Percentiles rank a stretch among this genome's conserved stretches.
Conservation (phyloP, 2,329 filamentous ascomycete species). For the Karstenula rhodostoma region DNA sequence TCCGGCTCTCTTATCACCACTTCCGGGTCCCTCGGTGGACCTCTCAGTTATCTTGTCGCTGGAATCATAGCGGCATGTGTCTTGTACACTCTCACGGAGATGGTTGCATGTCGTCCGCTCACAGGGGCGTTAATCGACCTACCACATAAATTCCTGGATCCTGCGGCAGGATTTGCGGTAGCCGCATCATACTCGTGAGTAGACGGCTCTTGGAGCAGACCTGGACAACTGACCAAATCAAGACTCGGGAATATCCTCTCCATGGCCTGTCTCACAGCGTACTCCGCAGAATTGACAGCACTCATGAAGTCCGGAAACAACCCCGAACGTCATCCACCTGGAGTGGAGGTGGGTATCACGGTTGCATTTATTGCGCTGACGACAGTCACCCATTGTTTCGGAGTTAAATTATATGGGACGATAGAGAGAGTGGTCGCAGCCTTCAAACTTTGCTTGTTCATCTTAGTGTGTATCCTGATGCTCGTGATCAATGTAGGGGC, state of each 20-base stretch:
- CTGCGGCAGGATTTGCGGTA: conserved; percentile 33
- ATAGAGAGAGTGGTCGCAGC: conserved; percentile 43
- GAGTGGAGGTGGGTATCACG: conserved; percentile 30
- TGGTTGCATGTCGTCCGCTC: conserved; percentile 32
- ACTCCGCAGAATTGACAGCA: conserved; percentile 31
- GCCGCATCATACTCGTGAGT: conserved; percentile 29
- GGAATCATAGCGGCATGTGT: conserved; percentile 30
- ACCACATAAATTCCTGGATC: conserved; percentile 33
- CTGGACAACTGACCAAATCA: neutral
- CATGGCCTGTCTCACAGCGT: conserved; percentile 35
- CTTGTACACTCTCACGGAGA: conserved; percentile 33
- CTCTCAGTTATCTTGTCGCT: conserved; percentile 32
- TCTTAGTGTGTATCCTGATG: conserved; percentile 36
- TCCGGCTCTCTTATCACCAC: conserved; percentile 29
- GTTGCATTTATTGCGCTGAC: conserved; percentile 31
- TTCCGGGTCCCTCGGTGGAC: conserved; percentile 30
- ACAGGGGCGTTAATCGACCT: conserved; percentile 34
- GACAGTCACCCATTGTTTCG: conserved; percentile 35
- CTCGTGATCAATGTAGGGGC: conserved; percentile 39
- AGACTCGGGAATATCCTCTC: conserved; percentile 33
- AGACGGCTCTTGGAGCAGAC: neutral
- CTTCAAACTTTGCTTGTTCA: conserved; percentile 39
- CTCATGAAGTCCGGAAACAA: conserved; percentile 22
- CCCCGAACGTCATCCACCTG: conserved; percentile 18
- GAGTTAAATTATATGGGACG: conserved; percentile 40